Base-by-base conservation (phyloP, 139 green algal genomes). In the Volvox africanus region DNA sequence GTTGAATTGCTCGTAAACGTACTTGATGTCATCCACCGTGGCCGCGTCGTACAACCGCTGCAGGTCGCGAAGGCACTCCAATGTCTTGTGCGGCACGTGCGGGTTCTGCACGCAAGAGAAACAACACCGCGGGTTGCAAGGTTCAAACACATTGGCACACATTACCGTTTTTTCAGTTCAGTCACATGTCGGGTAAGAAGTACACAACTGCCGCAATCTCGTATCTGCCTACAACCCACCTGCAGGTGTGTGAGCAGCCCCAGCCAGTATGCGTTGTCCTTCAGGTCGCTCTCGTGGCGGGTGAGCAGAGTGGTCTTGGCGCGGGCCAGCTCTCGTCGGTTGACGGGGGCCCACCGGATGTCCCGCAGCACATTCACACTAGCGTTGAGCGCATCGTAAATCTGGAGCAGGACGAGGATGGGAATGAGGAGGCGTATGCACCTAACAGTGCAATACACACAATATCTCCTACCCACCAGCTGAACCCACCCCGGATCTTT, bases 201-300 rank as follows among this genome's bases (percentile, higher is more conserved):
- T 9, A 9, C 44, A 55, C 44, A 55, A 9, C 44, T 5, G 44
- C 5, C 44, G 9, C 44, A 55, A 55, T 9, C 44, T 55, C 44
- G 44, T 9, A 55, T 55, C 44, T 14, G 5, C 5, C 44, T 55
- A 55, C 44, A 55, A 3, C 65, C 65, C 24, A 28, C 90, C 94
- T 99, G 98, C 90, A 99, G 91, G 96, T 99, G 98, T 17, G 98
- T 99, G 32, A 99, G 93, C 86, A 99, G 94, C 37, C 96, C 96
- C 83, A 99, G 92, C 96, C 97, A 98, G 94, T 99, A 99, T 76
- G 90, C 79, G 92, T 99, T 99, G 91, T 96, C 94, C 95, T 98
- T 99, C 12, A 99, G 92, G 81, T 99, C 98, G 13, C 90, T 96
- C 94, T 99, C 98, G 93, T 99, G 98, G 32, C 98, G 96, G 69